Conservation (phyloP, 345 rosid genomes). For the Hirschfeldia incana region DNA sequence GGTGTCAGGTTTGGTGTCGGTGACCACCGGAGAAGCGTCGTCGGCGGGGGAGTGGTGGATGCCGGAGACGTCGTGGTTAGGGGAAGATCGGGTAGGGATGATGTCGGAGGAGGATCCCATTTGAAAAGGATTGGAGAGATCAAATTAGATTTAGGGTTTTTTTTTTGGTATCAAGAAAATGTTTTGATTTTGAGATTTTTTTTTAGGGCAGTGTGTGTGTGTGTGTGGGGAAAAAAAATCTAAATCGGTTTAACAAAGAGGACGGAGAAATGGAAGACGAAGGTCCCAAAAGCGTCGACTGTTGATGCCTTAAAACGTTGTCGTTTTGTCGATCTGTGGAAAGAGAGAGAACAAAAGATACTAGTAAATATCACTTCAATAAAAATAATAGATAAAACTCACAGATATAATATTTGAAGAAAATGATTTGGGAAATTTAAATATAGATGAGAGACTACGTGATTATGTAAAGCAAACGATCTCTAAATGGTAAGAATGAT, state of each 20-base stretch:
- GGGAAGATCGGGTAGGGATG: constrained; percentile 52
- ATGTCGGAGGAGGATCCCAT: constrained; percentile 51
- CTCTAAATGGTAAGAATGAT: background rate
- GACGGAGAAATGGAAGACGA: constrained; percentile 7
- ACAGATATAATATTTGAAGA: background rate
- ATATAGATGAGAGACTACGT: background rate
- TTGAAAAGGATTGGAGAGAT: constrained; percentile 47
- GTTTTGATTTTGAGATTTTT: background rate
- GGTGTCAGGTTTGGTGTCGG: constrained; percentile 21
- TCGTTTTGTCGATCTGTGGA: constrained; percentile 17
- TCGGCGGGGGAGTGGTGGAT: constrained; percentile 34
- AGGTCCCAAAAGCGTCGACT: constrained; percentile 29
- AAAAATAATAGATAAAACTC: no score
- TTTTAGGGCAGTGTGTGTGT: constrained; percentile 21
- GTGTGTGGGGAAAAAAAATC: constrained; percentile 21
- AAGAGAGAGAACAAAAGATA: no score
- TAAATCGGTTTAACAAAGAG: constrained; percentile 14
- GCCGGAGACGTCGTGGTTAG: constrained; percentile 44
- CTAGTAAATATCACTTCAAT: no score
- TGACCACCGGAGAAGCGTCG: constrained; percentile 6
- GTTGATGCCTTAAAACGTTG: constrained; percentile 28
- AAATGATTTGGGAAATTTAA: background rate
- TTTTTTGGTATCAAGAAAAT: background rate
- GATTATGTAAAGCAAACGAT: background rate
- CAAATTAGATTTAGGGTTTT: constrained; percentile 37